Conservation (phyloP, 306 rosid genomes). For the Albizia julibrissin region DNA sequence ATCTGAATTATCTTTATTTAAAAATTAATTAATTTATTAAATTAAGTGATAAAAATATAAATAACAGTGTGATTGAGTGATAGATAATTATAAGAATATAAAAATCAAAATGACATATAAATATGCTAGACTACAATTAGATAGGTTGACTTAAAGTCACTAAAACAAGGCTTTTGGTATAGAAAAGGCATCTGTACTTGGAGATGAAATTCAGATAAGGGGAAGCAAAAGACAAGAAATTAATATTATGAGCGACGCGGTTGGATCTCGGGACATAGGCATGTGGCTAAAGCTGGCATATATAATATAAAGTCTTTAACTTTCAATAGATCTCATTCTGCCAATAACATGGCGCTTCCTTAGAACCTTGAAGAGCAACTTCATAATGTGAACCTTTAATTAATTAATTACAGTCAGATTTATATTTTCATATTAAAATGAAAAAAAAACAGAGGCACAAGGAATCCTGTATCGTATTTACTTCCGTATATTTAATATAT, state of each 20-base stretch:
- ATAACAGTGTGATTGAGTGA: neutral
- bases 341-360: conserved; percentile 51
- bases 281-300: conserved; percentile 66
- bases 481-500: neutral
- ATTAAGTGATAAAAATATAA: neutral
- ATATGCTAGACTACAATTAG: neutral
- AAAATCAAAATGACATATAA: neutral
- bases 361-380: conserved; percentile 41
- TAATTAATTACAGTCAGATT: conserved; percentile 18
- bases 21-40: too few relatives aligned
- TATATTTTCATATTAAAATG: conserved; percentile 8
- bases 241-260: conserved; percentile 52
- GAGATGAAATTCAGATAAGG: conserved; percentile 40
- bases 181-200: conserved; percentile 40
- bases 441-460: neutral
- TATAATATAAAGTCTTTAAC: conserved; percentile 26
- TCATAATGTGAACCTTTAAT: conserved; percentile 40
- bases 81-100: neutral
- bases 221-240: conserved; percentile 43
- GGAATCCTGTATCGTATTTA: neutral
- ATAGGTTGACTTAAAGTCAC: neutral
- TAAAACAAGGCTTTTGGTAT: conserved; percentile 18
- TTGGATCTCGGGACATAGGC: conserved; percentile 76
- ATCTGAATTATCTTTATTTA: too few relatives aligned
- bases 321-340: conserved; percentile 36